phyloP scores from a whole-genome alignment of 2,329 filamentous ascomycete species.

The Ophiosphaerella narmari region DNA sequence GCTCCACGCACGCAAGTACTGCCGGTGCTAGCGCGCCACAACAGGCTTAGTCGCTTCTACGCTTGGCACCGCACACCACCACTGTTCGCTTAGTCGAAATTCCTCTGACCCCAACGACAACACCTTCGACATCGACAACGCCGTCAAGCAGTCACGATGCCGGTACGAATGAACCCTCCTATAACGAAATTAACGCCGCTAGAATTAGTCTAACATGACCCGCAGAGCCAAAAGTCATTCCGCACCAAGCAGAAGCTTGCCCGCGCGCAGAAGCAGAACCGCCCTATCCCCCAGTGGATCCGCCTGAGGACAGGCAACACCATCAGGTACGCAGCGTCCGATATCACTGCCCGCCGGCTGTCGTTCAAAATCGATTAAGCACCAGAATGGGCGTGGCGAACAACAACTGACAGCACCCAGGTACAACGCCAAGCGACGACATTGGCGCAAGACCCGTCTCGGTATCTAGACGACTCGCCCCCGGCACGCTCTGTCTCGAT shows the following conservation, averaged over 20 bases:
- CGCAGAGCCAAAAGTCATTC: conserved; percentile 99
- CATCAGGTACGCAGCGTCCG: conserved; percentile 78
- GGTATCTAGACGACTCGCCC: conserved; percentile 81
- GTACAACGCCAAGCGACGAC: conserved; percentile 99
- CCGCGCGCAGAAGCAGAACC: conserved; percentile 99
- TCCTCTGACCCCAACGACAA: conserved; percentile 27
- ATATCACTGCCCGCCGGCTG: background rate
- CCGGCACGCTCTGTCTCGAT: conserved; percentile 41
- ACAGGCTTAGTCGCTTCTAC: background rate
- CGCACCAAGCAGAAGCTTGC: conserved; percentile 99
- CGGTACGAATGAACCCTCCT: conserved; percentile 35
- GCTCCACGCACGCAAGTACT: background rate
- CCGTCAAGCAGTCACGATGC: conserved; percentile 45
- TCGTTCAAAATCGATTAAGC: background rate
- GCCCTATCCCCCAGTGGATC: conserved; percentile 99
- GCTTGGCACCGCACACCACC: conserved; percentile 4
- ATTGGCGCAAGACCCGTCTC: conserved; percentile 99
- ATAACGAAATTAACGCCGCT: background rate
- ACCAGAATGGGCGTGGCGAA: conserved; percentile 4
- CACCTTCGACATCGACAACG: conserved; percentile 40
- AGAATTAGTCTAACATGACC: conserved; percentile 14
- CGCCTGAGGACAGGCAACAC: conserved; percentile 97
- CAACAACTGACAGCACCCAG: conserved; percentile 55
- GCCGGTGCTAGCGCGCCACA: background rate
- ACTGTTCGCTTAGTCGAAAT: conserved; percentile 1